Evolutionary conservation across 1,284 basidiomycete species (phyloP).

Genomic region (Microbotryum intermedium): DNA sequence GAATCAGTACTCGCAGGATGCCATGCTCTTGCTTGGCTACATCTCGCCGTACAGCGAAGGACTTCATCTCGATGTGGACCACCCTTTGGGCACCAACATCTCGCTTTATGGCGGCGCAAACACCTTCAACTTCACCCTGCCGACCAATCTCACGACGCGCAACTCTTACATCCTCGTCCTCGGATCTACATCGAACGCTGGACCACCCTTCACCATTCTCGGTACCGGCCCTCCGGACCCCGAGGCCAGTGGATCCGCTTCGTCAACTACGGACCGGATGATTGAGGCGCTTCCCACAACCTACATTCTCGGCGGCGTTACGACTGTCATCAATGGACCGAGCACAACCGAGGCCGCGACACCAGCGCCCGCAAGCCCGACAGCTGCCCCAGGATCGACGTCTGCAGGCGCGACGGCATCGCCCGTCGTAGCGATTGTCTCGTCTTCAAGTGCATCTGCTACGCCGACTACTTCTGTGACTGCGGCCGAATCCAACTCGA

Average conservation of each 20-base stretch:
- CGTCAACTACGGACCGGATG: background rate
- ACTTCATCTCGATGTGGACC: conserved; percentile 3
- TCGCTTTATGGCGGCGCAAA: conserved; percentile 3
- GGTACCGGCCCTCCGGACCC: background rate
- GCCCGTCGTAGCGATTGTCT: too few relatives aligned
- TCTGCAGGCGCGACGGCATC: too few relatives aligned
- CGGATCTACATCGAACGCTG: conserved; percentile 18
- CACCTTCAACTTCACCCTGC: conserved; percentile 5
- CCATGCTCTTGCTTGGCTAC: conserved; percentile 4
- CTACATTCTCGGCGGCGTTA: background rate
- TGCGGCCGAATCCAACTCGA: too few relatives aligned
- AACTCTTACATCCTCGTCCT: conserved; percentile 19
- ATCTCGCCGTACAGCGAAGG: background rate
- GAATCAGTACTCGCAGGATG: background rate
- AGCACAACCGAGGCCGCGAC: background rate
- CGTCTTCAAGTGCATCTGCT: too few relatives aligned
- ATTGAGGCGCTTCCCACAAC: background rate
- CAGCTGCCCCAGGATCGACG: too few relatives aligned
- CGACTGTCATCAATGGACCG: background rate
- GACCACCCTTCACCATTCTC: conserved; percentile 18
- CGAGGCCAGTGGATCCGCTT: background rate
- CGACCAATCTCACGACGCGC: conserved; percentile 15
- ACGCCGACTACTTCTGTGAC: too few relatives aligned
- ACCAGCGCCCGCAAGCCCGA: too few relatives aligned
- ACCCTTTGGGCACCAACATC: conserved; percentile 16